phyloP scores from a whole-genome alignment of 495 filamentous ascomycete species.

The Emericellopsis terricola region DNA sequence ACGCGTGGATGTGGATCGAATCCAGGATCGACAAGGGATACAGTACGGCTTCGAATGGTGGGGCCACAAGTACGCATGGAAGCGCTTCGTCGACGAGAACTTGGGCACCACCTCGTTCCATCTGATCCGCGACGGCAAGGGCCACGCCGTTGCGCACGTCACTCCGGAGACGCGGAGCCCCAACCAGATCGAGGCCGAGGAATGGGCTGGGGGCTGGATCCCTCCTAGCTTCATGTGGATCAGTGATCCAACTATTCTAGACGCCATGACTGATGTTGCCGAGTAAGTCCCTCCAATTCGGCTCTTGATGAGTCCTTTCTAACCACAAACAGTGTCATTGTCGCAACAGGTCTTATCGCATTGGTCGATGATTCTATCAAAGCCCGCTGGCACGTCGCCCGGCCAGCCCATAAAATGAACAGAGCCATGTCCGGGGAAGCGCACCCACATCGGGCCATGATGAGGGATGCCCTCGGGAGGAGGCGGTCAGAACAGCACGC shows the following conservation, averaged over 20 bases:
- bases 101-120: constrained; percentile 53
- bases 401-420: too few relatives aligned
- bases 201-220: constrained; percentile 73
- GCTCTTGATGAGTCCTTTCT: too few relatives aligned
- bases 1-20: constrained; percentile 64
- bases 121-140: constrained; percentile 46
- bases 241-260: constrained; percentile 47
- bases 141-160: constrained; percentile 59
- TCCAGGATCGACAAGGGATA: constrained; percentile 50
- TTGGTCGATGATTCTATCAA: constrained; percentile 89
- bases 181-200: constrained; percentile 51
- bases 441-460: too few relatives aligned
- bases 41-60: constrained; percentile 87
- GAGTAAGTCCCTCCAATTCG: constrained; percentile 76
- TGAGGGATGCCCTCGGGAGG: too few relatives aligned
- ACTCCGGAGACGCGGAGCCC: constrained; percentile 61
- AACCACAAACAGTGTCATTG: constrained; percentile 75
- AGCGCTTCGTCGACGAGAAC: constrained; percentile 44
- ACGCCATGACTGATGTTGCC: constrained; percentile 58
- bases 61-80: constrained; percentile 76
- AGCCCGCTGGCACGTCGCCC: constrained; percentile 41
- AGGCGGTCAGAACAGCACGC: too few relatives aligned
- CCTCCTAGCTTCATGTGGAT: constrained; percentile 84
- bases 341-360: constrained; percentile 76
- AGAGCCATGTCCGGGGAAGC: too few relatives aligned